Evolutionary conservation across 192 early-diverging fungal genomes (phyloP).

Genomic region (Coemansia sp.): DNA sequence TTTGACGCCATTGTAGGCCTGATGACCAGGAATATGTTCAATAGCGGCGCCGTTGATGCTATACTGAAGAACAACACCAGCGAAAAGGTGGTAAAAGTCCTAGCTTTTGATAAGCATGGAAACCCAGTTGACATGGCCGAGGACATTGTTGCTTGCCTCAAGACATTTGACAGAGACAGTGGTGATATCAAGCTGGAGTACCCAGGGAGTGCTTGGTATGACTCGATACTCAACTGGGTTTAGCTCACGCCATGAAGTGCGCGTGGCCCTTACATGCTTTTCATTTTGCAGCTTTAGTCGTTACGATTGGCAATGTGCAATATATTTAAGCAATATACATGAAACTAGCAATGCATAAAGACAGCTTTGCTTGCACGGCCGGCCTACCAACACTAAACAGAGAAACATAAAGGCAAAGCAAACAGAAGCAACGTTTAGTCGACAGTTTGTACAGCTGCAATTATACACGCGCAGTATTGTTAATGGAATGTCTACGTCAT

Average conservation of each 20-base stretch:
- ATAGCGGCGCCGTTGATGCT: background rate
- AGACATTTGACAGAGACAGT: background rate
- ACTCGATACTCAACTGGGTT: no score
- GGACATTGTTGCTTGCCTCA: background rate
- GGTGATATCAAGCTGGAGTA: background rate
- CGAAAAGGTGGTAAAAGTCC: background rate
- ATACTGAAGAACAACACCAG: background rate
- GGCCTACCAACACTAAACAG: background rate
- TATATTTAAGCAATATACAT: background rate
- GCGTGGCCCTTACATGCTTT: no score
- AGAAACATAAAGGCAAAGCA: background rate
- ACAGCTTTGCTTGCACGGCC: background rate
- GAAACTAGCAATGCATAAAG: background rate
- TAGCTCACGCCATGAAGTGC: no score
- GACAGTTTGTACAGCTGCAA: background rate
- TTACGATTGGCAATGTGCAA: background rate
- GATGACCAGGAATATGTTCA: background rate
- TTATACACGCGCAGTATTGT: background rate
- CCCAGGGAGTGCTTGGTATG: background rate
- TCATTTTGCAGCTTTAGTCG: no score
- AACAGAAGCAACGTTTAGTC: background rate
- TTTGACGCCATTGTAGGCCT: background rate
- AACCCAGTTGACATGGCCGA: background rate
- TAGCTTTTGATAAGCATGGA: background rate
- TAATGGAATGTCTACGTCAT: constrained; percentile 25